phyloP scores from a whole-genome alignment of 2,329 filamentous ascomycete genomes.

The Claviceps citrina region DNA sequence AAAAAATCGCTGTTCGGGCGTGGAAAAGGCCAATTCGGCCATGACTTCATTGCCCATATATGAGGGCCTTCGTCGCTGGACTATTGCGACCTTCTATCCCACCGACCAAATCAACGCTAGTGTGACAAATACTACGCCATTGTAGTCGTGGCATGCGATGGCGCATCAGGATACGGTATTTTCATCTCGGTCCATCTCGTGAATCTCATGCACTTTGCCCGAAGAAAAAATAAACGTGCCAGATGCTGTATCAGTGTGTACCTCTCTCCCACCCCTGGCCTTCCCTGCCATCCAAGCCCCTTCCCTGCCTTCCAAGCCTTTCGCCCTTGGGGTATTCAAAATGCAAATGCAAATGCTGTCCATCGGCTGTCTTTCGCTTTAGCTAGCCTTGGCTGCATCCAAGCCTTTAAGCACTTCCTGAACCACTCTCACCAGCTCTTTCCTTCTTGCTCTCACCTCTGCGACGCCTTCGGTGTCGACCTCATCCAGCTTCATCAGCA shows the following conservation, averaged over 20 bases:
- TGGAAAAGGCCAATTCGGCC: background rate
- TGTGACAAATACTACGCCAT: background rate
- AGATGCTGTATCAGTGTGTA: too few relatives aligned
- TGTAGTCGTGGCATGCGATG: background rate
- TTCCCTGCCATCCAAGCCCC: too few relatives aligned
- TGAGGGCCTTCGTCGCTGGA: too few relatives aligned
- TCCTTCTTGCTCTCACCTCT: conserved; percentile 49
- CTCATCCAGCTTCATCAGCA: conserved; percentile 61
- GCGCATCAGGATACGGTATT: background rate
- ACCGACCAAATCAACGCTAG: background rate
- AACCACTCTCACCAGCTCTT: conserved; percentile 57
- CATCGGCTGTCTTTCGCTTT: background rate
- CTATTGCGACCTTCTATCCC: background rate
- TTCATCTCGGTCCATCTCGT: background rate
- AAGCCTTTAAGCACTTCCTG: conserved; percentile 51
- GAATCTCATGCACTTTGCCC: background rate
- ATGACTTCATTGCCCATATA: background rate
- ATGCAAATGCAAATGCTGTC: background rate
- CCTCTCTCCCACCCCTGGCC: too few relatives aligned
- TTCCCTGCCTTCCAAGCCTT: too few relatives aligned
- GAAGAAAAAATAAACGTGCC: background rate
- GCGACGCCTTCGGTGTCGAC: conserved; percentile 57
- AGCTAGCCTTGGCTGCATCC: conserved; percentile 30
- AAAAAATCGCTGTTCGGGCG: too few relatives aligned
- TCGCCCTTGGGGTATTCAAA: background rate